These are phyloP conservation scores for Kwoniella dendrophila DNA, from an alignment of 768 basidiomycete genomes.

Conservation along the genomic window DNA sequence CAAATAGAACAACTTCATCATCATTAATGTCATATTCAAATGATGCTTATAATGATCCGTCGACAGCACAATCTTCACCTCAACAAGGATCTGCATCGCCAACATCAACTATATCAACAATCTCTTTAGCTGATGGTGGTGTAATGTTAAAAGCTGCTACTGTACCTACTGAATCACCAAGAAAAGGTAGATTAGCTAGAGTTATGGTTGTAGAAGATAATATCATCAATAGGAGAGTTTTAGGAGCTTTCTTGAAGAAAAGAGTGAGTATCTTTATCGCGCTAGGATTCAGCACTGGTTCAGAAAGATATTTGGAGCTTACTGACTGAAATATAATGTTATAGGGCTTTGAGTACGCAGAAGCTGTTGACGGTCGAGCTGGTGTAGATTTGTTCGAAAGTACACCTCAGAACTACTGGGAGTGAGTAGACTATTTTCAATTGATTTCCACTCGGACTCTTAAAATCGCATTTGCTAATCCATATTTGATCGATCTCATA, in stretches of 20 bases:
- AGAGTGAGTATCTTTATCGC: conserved; percentile 40
- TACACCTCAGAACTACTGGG: conserved; percentile 71
- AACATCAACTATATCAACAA: conserved; percentile 50
- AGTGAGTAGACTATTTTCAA: conserved; percentile 63
- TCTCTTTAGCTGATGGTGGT: conserved; percentile 60
- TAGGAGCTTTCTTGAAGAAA: conserved; percentile 63
- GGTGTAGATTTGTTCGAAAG: conserved; percentile 73
- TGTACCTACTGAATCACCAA: conserved; percentile 61
- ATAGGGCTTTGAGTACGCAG: conserved; percentile 73
- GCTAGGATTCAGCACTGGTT: background rate
- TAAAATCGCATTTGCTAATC: conserved; percentile 5
- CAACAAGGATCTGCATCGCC: conserved; percentile 49
- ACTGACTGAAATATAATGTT: no score
- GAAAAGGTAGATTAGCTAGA: conserved; percentile 62
- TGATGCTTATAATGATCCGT: no score
- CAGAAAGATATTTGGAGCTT: no score
- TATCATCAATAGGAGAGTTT: conserved; percentile 73
- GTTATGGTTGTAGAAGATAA: conserved; percentile 92
- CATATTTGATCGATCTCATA: conserved; percentile 56
- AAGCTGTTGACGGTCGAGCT: conserved; percentile 80
- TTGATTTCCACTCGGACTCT: background rate
- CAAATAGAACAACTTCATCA: background rate
- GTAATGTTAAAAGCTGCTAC: conserved; percentile 71
- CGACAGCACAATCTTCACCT: conserved; percentile 29
- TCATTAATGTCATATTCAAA: conserved; percentile 13